Evolutionary conservation across 2,329 filamentous ascomycete genomes (phyloP), one percentile per base, ranked within the genome.

Genomic region (Sodiomyces alkalinus): DNA sequence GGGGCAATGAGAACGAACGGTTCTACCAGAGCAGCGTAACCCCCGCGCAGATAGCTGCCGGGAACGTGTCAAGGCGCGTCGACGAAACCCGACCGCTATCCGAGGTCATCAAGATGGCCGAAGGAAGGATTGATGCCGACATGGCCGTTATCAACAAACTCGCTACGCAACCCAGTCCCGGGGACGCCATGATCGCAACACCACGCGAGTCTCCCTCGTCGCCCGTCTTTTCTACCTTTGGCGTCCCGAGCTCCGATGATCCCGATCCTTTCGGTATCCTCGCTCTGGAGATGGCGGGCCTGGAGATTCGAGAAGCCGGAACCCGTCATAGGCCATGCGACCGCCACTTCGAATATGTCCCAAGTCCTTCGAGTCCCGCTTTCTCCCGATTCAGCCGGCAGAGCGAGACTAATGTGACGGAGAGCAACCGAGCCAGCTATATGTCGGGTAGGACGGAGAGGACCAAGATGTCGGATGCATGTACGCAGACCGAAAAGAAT

Each of bases 241-340:
- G 86, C 3, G 61, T 93, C 11, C 85, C 83, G 1, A 74, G 77
- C 37, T 55, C 60, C 4, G 73, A 85, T 30, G 87, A 96, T 41
- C 85, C 86, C 0, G 87, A 96, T 48, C 87, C 87, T 1, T 96
- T 81, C 45, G 87, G 87, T 15, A 80, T 94, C 16, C 68, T 86
- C 38, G 86, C 87, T 6, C 57, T 96, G n/a, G 83, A 93, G 47
- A 77, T 83, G 58, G 80, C 85, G 35, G 87, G 87, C 3, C 59
- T 94, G 31, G 81, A 87, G 41, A 90, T 96, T 39, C 71, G 80
- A 29, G 86, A 94, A 55, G 86, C 86, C n/a, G 85, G 83, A 19
- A 78, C 76, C 3, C 70, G 74, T 27, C 62, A 70, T 30, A 64
- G 82, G 31, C 82, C 85, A 3, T 63, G 69, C 15, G 83, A 77